Evolutionary conservation across 2,329 filamentous ascomycete genomes (phyloP), one percentile per base, ranked within the genome.

Genomic region (Penicillium olsonii): DNA sequence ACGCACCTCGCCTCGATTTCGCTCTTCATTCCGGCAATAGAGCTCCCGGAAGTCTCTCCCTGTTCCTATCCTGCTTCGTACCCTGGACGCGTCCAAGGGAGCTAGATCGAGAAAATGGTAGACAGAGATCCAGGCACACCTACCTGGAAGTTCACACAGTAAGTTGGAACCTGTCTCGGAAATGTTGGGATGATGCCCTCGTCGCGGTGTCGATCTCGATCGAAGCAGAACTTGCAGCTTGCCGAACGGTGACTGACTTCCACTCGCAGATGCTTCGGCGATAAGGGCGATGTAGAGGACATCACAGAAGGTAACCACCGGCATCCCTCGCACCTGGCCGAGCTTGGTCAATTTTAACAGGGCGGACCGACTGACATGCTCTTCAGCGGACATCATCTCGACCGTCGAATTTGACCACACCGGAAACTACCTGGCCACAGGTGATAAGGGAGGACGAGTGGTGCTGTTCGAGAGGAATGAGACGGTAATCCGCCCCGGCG

Each of bases 121-220:
- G 92, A 96, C 84, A 88, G 87, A 80, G 91, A 95, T 79, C 83
- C 88, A 78, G 90, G 85, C 82, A 87, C 90, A 78, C 92, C 92
- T 72, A 97, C 92, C 78, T 97, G 92, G 92, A 97, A 97, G 83
- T 97, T 97, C 79, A 97, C 92, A 75, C 92, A 97, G 92, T 95
- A 88, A 76, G 90, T 82, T 53, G 29, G n/a, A n/a, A 41, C 37
- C 31, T 37, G 22, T 24, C 8, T n/a, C n/a, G n/a, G n/a, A n/a
- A 8, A 8, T 24, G 22, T 24, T 5, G 22, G 22, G 22, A 24
- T 24, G 4, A 24, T 24, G 22, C 8, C 5, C 22, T 24, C 22
- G 22, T 5, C 22, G 22, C n/a, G n/a, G n/a, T 24, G 22, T 24
- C 22, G 4, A 24, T 24, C 22, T 24, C 22, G 22, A 4, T 24